These are phyloP conservation scores for Penicillium sp. DNA, from an alignment of 2,329 filamentous ascomycete species.

Conservation along the genomic window DNA sequence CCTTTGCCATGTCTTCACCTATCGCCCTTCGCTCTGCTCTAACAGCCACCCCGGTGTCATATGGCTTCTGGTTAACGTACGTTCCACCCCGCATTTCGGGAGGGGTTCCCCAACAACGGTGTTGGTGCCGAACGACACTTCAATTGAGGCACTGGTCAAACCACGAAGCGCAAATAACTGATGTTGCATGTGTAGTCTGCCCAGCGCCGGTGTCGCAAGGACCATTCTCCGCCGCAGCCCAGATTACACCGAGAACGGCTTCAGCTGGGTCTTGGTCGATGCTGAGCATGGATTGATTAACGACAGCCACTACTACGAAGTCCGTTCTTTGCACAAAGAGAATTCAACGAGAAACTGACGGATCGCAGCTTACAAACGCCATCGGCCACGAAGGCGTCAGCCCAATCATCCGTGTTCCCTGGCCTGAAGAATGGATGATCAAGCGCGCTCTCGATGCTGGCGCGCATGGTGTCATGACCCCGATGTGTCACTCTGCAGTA, in stretches of 20 bases:
- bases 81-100: slow-evolving; percentile 8
- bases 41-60: slow-evolving; percentile 19
- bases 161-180: slow-evolving; percentile 10
- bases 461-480: slow-evolving; percentile 41
- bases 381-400: slow-evolving; percentile 36
- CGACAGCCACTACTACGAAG: slow-evolving; percentile 42
- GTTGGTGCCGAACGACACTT: neutral
- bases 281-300: slow-evolving; percentile 44
- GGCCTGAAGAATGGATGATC: slow-evolving; percentile 42
- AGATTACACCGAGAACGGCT: slow-evolving; percentile 20
- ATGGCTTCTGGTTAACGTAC: slow-evolving; percentile 40
- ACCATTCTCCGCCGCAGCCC: slow-evolving; percentile 34
- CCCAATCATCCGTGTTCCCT: slow-evolving; percentile 39
- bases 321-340: slow-evolving; percentile 3
- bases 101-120: neutral
- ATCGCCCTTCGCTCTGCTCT: slow-evolving; percentile 16
- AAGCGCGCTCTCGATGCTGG: slow-evolving; percentile 43
- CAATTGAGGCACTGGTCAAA: neutral
- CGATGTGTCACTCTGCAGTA: slow-evolving; percentile 36
- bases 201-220: slow-evolving; percentile 16
- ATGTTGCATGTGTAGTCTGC: slow-evolving; percentile 15
- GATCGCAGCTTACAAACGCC: slow-evolving; percentile 34
- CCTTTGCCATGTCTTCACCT: neutral
- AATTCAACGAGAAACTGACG: neutral
- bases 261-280: slow-evolving; percentile 44